phyloP scores from a whole-genome alignment of 495 filamentous ascomycete genomes.

The Podospora pseudopauciseta region DNA sequence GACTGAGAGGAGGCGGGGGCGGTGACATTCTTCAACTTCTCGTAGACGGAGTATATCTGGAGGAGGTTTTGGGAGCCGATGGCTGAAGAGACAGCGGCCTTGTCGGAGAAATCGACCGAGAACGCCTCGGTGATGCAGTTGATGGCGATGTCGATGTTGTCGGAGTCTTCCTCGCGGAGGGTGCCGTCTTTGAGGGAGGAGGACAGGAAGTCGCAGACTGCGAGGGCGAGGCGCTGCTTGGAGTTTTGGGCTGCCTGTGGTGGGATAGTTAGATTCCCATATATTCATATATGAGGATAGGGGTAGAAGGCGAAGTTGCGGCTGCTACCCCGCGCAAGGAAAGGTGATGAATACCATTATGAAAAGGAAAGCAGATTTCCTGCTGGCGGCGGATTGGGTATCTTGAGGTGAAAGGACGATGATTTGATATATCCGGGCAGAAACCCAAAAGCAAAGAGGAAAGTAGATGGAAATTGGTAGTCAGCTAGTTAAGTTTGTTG shows the following conservation, averaged over 20 bases:
- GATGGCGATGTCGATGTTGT: constrained; percentile 86
- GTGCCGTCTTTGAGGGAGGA: constrained; percentile 85
- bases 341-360: constrained; percentile 6
- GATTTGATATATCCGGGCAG: not conserved
- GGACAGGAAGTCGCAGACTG: constrained; percentile 91
- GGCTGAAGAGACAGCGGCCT: constrained; percentile 68
- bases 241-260: constrained; percentile 51
- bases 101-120: constrained; percentile 81
- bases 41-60: constrained; percentile 90
- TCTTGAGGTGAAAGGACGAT: not conserved
- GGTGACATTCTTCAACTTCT: constrained; percentile 69
- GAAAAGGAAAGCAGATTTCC: not conserved
- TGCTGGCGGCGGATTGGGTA: constrained; percentile 3
- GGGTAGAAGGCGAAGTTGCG: not conserved
- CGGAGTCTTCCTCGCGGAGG: constrained; percentile 76
- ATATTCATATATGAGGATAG: not conserved
- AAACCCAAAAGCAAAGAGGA: not conserved
- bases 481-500: not conserved
- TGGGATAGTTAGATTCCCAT: constrained; percentile 8
- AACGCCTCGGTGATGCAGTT: constrained; percentile 94
- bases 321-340: not conserved
- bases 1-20: constrained; percentile 19
- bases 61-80: constrained; percentile 79
- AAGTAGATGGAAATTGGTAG: constrained; percentile 1
- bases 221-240: constrained; percentile 94